Evolutionary conservation across 495 filamentous ascomycete species (phyloP).

Genomic region (Annulohypoxylon nitens): DNA sequence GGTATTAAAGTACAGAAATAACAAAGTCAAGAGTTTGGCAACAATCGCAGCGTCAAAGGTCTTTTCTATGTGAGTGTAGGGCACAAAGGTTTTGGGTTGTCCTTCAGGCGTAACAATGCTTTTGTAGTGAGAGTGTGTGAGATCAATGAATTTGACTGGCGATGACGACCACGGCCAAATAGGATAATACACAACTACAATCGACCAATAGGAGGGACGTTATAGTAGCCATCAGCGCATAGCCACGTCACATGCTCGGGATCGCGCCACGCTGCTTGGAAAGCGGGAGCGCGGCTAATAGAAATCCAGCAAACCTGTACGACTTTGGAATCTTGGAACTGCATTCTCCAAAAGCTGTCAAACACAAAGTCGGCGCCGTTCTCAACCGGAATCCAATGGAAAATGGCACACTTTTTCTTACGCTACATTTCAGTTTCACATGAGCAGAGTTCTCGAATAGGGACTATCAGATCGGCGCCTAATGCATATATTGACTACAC

Average conservation of each 20-base stretch:
- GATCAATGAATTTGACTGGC: slow-evolving; percentile 16
- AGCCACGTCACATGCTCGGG: slow-evolving; percentile 37
- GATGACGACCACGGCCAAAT: slow-evolving; percentile 27
- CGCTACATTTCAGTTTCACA: background rate
- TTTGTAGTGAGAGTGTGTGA: slow-evolving; percentile 22
- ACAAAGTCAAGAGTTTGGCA: background rate
- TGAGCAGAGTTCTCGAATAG: background rate
- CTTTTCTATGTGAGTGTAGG: slow-evolving; percentile 25
- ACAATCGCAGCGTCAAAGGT: slow-evolving; percentile 16
- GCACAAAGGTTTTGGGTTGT: slow-evolving; percentile 33
- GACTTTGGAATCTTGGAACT: background rate
- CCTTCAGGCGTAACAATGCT: slow-evolving; percentile 32
- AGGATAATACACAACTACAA: slow-evolving; percentile 12
- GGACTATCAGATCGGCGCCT: background rate
- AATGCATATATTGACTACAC: slow-evolving; percentile 18
- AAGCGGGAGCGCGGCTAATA: slow-evolving; percentile 9
- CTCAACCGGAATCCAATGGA: background rate
- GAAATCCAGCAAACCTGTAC: background rate
- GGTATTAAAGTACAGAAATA: slow-evolving; percentile 7
- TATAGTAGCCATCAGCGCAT: slow-evolving; percentile 20
- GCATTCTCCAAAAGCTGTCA: background rate
- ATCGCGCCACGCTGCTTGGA: slow-evolving; percentile 27
- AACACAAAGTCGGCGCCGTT: slow-evolving; percentile 1
- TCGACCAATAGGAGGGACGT: slow-evolving; percentile 26
- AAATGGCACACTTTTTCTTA: background rate